These are phyloP conservation scores for Termitomyces sp. DNA, from an alignment of 768 basidiomycete genomes.

Conservation along the genomic window DNA sequence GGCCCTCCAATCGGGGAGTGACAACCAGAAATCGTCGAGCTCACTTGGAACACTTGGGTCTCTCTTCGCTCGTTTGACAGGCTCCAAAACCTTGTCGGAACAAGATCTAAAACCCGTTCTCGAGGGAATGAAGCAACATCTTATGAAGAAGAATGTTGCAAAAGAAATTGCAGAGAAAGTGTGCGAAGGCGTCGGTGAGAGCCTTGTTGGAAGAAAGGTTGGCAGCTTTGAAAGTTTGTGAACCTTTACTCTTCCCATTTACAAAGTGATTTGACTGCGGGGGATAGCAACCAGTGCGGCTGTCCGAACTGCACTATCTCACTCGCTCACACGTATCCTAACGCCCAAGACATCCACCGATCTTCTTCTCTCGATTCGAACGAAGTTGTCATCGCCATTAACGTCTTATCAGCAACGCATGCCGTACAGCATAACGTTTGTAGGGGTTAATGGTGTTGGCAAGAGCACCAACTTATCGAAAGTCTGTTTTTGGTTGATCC, in stretches of 20 bases:
- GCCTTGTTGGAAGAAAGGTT: conserved; percentile 85
- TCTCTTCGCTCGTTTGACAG: conserved; percentile 81
- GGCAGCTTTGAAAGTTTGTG: conserved; percentile 81
- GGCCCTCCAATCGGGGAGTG: conserved; percentile 43
- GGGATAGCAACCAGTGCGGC: conserved; percentile 75
- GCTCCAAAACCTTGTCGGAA: conserved; percentile 76
- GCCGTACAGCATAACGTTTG: conserved; percentile 93
- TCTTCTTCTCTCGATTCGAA: conserved; percentile 86
- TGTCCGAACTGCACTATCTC: conserved; percentile 77
- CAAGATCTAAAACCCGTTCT: conserved; percentile 84
- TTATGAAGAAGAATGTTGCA: conserved; percentile 99
- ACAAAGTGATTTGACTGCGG: conserved; percentile 7
- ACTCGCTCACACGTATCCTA: conserved; percentile 85
- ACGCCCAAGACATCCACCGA: conserved; percentile 99
- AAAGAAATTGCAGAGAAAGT: conserved; percentile 93
- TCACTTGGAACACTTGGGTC: conserved; percentile 66
- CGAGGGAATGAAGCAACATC: conserved; percentile 92
- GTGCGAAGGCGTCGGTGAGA: conserved; percentile 90
- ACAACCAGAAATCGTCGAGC: conserved; percentile 28
- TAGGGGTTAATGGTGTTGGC: conserved; percentile 98
- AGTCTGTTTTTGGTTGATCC: conserved; percentile 98
- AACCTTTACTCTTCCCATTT: conserved; percentile 3
- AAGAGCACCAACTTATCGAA: conserved; percentile 98
- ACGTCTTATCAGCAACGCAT: conserved; percentile 70
- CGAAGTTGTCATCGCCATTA: conserved; percentile 72